These are phyloP conservation scores for Eremothecium cymbalariae DNA, from an alignment of 1,139 yeast genomes.

Conservation along the genomic window DNA sequence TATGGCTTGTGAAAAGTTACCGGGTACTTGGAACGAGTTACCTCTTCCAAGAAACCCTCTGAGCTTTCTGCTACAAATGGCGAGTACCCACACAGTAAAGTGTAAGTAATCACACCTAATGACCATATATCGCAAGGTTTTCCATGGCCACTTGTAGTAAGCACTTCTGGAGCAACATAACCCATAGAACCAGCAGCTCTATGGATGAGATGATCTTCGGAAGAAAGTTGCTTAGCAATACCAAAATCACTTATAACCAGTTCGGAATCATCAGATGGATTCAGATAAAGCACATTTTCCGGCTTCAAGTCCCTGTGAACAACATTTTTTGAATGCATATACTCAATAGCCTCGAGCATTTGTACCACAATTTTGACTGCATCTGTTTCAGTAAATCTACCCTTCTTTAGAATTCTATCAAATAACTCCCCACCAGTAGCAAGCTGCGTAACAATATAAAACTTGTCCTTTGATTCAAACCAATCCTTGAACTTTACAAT, in stretches of 20 bases:
- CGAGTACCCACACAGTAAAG: constrained; percentile 83
- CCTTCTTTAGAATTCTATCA: constrained; percentile 68
- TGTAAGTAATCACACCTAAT: constrained; percentile 82
- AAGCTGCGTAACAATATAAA: constrained; percentile 63
- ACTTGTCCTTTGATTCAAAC: constrained; percentile 79
- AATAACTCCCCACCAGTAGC: constrained; percentile 92
- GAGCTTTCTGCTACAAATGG: constrained; percentile 85
- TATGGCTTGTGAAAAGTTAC: constrained; percentile 81
- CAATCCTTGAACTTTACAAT: constrained; percentile 78
- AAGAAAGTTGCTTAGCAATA: constrained; percentile 65
- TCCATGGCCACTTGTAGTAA: constrained; percentile 72
- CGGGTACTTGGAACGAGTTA: constrained; percentile 49
- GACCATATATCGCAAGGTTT: constrained; percentile 94
- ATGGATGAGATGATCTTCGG: constrained; percentile 54
- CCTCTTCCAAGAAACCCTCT: constrained; percentile 72
- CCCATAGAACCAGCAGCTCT: constrained; percentile 88
- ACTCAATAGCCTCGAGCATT: constrained; percentile 62
- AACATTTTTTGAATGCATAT: constrained; percentile 64
- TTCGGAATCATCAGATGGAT: constrained; percentile 44
- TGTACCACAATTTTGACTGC: constrained; percentile 66
- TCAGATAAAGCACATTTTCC: constrained; percentile 63
- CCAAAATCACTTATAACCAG: constrained; percentile 90
- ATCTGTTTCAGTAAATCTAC: constrained; percentile 76
- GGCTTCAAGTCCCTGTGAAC: constrained; percentile 92
- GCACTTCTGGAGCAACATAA: constrained; percentile 90